Percentiles rank a stretch among this genome's conserved stretches.
Evolutionary conservation across 257 asterid species (phyloP).

Genomic region (Solanum dulcamara): DNA sequence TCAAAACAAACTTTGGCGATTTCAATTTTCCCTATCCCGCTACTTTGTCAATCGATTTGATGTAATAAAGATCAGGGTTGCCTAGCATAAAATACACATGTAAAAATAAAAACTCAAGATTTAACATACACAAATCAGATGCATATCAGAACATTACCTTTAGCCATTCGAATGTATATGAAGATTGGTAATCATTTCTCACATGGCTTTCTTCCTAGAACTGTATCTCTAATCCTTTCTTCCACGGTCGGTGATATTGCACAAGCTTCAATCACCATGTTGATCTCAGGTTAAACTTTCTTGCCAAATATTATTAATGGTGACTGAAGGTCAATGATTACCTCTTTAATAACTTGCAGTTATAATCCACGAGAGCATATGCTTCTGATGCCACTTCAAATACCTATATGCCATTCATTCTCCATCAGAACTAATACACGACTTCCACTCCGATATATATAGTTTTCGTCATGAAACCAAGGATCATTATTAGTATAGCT

Average conservation of each 20-base stretch:
- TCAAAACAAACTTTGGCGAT: not conserved
- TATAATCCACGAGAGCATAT: not conserved
- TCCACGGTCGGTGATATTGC: not conserved
- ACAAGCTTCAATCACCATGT: not conserved
- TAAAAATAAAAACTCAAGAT: not conserved
- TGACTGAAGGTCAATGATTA: too few species aligned
- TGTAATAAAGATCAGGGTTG: not conserved
- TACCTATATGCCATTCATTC: not conserved
- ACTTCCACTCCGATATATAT: not conserved
- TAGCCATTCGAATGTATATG: not conserved
- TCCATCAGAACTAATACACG: not conserved
- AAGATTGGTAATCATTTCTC: not conserved
- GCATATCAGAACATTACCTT: not conserved
- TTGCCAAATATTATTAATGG: not conserved
- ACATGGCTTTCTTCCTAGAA: not conserved
- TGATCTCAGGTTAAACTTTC: not conserved
- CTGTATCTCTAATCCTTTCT: not conserved
- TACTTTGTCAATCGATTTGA: not conserved
- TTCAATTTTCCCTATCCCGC: not conserved
- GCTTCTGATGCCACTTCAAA: not conserved
- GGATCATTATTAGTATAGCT: not conserved
- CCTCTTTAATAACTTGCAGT: too few species aligned
- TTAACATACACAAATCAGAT: not conserved
- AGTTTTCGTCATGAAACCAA: not conserved
- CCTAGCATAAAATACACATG: not conserved